A percentile compares a stretch with the other conserved stretches of the same genome.
These are phyloP conservation scores for Haplosporangium gracile DNA, from an alignment of 192 early-diverging fungal species.

Conservation along the genomic window DNA sequence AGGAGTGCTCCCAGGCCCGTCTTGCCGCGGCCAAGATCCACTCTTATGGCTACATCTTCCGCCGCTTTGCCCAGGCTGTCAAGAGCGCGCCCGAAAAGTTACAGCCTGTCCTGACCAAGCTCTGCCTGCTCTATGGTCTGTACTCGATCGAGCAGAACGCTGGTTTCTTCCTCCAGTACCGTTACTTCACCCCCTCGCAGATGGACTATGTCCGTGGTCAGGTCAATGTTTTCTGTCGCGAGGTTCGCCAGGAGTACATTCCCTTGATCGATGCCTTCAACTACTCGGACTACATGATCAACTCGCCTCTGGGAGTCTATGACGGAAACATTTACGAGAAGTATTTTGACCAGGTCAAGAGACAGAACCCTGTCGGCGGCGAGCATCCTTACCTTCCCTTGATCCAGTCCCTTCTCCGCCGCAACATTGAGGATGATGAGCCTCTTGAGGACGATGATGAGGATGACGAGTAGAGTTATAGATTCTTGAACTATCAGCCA, in stretches of 20 bases:
- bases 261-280: slow-evolving; percentile 91
- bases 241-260: slow-evolving; percentile 84
- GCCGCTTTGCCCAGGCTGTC: slow-evolving; percentile 84
- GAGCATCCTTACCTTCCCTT: slow-evolving; percentile 85
- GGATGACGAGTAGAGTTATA: slow-evolving; percentile 57
- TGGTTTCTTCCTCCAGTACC: slow-evolving; percentile 89
- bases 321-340: slow-evolving; percentile 89
- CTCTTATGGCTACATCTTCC: slow-evolving; percentile 85
- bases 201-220: slow-evolving; percentile 75
- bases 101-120: slow-evolving; percentile 71
- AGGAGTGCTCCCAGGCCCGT: slow-evolving; percentile 87
- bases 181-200: slow-evolving; percentile 81
- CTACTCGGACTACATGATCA: slow-evolving; percentile 90
- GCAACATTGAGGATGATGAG: slow-evolving; percentile 65
- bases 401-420: slow-evolving; percentile 83
- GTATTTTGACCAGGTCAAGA: slow-evolving; percentile 89
- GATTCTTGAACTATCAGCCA: too few relatives aligned
- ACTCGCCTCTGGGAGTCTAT: slow-evolving; percentile 87
- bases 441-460: slow-evolving; percentile 78
- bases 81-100: slow-evolving; percentile 72
- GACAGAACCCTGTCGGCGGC: slow-evolving; percentile 73
- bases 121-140: slow-evolving; percentile 86
- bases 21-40: slow-evolving; percentile 88
- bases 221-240: slow-evolving; percentile 74
- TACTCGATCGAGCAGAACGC: slow-evolving; percentile 86